Percentiles rank a stretch among this genome's conserved stretches.
These are phyloP conservation scores for Populus trichocarpa DNA, from an alignment of 441 rosid genomes.

Conservation along the genomic window DNA sequence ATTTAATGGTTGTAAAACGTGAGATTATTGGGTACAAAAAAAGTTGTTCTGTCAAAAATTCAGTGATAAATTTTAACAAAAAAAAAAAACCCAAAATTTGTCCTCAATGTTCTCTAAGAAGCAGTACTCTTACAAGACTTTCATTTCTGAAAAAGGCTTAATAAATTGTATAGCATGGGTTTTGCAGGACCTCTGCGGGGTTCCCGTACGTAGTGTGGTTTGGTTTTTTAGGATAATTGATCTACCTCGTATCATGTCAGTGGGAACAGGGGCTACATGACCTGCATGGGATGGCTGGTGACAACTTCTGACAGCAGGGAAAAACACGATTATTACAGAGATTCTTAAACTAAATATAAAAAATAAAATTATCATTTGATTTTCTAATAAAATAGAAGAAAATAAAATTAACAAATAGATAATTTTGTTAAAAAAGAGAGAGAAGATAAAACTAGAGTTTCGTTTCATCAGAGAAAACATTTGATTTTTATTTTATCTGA, in stretches of 20 bases:
- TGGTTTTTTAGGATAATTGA: constrained; percentile 54
- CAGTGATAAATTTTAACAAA: too few species aligned
- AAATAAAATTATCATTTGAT: too few species aligned
- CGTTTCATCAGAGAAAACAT: too few species aligned
- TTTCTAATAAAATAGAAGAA: too few species aligned
- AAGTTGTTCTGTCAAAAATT: too few species aligned
- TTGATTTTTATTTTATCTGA: too few species aligned
- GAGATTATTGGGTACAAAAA: too few species aligned
- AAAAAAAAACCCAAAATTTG: neutral
- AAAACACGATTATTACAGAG: constrained; percentile 34
- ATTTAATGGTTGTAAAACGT: too few species aligned
- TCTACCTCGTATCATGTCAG: constrained; percentile 63
- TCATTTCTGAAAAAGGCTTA: constrained; percentile 42
- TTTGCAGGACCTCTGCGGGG: constrained; percentile 67
- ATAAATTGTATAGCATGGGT: constrained; percentile 51
- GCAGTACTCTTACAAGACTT: constrained; percentile 52
- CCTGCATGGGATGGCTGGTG: constrained; percentile 81
- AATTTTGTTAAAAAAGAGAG: too few species aligned
- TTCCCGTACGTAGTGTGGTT: constrained; percentile 52
- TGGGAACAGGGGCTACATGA: constrained; percentile 62
- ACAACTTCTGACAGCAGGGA: constrained; percentile 23
- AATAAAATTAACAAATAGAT: too few species aligned
- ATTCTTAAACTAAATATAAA: too few species aligned
- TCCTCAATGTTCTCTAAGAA: constrained; percentile 43
- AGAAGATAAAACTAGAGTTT: too few species aligned